Evolutionary conservation across 805 yeast species (phyloP), one percentile per base, ranked within the genome.

Genomic region (Phaffomyces antillensis): DNA sequence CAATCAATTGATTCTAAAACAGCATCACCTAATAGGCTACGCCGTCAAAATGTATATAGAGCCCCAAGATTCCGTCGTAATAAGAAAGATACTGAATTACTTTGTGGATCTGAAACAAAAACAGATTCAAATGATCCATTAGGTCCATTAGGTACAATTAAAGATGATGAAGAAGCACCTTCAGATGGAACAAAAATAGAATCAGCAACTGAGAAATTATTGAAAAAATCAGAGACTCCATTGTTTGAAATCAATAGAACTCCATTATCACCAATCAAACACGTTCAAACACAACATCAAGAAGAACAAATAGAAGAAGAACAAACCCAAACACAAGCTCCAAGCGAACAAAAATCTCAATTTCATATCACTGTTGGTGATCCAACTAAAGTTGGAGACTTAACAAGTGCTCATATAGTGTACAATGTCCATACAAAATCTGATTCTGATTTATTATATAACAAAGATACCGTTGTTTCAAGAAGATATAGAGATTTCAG

Each of bases 401-500:
- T 90, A 38, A 81, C 98, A 0, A 77, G 82, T 36, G 85, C 95
- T 2, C 96, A 93, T 61, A 86, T 91, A 3, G 95, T 86, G 7
- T 93, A 91, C 63, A 76, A 84, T 3, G 86, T 93, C 20, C 75
- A 75, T 31, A 79, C 95, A 15, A 73, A 64, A 41, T 74, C 86
- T 9, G 46, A 56, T 43, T 46, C 59, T 36, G 54, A 63, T 39
- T 35, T 52, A 24, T 58, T 67, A 39, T 53, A 60, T 18, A 50
- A 60, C n/a, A 59, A 65, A 10, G 79, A 75, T 40, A 66, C 72
- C 0, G 66, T 71, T 11, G 97, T 90, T 0, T 76, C 87, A 6
- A 73, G 99, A 60, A 75, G 99, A 52, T 93, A 91, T 63, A 78
- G 82, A 43, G 99, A 93, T 63, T 91, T 93, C 64, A 70, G 96